A percentile compares a stretch with the other conserved stretches of the same genome.
Conservation (phyloP, 2,329 filamentous ascomycete species). For the Fusarium setosum region DNA sequence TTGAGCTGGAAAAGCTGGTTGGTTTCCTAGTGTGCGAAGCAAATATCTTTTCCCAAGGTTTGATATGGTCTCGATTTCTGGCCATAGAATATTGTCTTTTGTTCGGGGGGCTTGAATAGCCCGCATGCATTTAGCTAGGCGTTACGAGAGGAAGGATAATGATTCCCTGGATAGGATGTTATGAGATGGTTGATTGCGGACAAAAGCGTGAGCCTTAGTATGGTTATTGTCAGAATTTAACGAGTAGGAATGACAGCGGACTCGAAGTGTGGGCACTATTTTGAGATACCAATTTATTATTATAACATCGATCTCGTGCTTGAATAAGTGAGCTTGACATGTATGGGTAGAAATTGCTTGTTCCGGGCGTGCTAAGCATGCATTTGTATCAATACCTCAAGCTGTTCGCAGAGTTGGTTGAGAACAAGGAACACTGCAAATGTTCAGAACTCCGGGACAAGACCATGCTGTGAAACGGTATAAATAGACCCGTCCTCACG, state of each 20-base stretch:
- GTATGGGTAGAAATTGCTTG: too few species aligned
- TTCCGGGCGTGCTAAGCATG: too few species aligned
- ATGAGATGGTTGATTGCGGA: conserved; percentile 1
- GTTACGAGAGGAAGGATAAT: conserved; percentile 29
- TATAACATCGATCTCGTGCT: not conserved
- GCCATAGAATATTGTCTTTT: conserved; percentile 6
- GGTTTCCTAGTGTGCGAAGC: not conserved
- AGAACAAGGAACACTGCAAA: too few species aligned
- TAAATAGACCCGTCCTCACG: too few species aligned
- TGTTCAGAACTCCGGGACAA: too few species aligned
- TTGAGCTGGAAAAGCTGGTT: not conserved
- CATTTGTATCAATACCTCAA: too few species aligned
- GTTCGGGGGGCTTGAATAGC: conserved; percentile 13
- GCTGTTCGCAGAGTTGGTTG: too few species aligned
- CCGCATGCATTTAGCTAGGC: conserved; percentile 37
- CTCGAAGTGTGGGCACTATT: not conserved
- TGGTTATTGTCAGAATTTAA: conserved; percentile 3
- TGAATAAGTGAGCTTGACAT: too few species aligned
- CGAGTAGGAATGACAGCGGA: not conserved
- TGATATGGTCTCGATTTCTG: not conserved
- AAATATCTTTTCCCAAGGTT: not conserved
- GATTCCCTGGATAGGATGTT: conserved; percentile 26
- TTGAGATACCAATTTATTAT: conserved; percentile 28
- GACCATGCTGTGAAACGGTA: too few species aligned
- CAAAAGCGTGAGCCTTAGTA: conserved; percentile 3